A percentile compares a stretch with the other conserved stretches of the same genome.
These are phyloP conservation scores for Fusarium acutatum DNA, from an alignment of 2,329 filamentous ascomycete species.

Conservation along the genomic window DNA sequence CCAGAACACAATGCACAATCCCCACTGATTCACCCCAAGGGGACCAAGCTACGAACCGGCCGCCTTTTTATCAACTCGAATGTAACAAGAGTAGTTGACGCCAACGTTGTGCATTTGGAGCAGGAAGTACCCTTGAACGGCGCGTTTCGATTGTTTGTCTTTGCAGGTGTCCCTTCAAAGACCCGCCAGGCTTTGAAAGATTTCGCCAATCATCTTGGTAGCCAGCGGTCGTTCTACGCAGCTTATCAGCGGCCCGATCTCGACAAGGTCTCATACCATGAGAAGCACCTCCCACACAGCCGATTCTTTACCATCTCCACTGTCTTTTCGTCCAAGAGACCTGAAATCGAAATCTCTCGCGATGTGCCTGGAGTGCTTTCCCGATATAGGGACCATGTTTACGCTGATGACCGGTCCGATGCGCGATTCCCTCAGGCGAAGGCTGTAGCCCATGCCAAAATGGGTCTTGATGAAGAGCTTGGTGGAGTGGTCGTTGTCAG, in stretches of 20 bases:
- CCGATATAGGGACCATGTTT: constrained; percentile 83
- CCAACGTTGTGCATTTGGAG: constrained; percentile 89
- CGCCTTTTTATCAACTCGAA: constrained; percentile 80
- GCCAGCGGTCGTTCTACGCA: constrained; percentile 76
- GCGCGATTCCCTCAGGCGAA: constrained; percentile 72
- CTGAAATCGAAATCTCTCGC: constrained; percentile 75
- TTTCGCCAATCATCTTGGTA: constrained; percentile 70
- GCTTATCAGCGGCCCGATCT: constrained; percentile 70
- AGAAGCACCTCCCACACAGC: constrained; percentile 85
- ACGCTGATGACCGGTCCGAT: constrained; percentile 85
- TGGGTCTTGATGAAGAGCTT: constrained; percentile 77
- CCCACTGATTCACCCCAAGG: constrained; percentile 71
- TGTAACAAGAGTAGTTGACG: constrained; percentile 87
- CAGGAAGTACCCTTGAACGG: constrained; percentile 91
- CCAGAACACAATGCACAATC: constrained; percentile 75
- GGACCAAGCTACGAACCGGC: constrained; percentile 75
- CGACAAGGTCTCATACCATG: constrained; percentile 74
- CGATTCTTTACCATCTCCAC: constrained; percentile 82
- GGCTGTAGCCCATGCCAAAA: constrained; percentile 84
- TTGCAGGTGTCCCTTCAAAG: constrained; percentile 73
- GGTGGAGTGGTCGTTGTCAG: constrained; percentile 85
- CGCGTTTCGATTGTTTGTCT: constrained; percentile 85
- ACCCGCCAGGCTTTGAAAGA: constrained; percentile 73
- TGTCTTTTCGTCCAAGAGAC: constrained; percentile 74
- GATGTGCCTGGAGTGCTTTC: constrained; percentile 76